Percentiles rank a stretch among this genome's conserved stretches.
Evolutionary conservation across 306 rosid genomes (phyloP).

Genomic region (Quercus berberidifolia): DNA sequence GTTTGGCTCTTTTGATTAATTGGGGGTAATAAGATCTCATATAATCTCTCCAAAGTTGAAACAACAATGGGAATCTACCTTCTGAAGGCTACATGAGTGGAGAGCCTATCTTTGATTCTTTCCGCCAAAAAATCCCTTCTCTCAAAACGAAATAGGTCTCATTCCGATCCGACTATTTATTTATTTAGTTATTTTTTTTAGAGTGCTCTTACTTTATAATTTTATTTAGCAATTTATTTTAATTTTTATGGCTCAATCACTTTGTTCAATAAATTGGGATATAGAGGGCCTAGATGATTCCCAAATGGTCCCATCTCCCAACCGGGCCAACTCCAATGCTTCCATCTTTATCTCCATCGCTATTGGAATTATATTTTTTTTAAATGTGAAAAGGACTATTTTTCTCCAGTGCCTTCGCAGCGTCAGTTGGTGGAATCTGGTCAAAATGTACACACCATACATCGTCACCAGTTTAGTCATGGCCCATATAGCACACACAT

Average conservation of each 20-base stretch:
- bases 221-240: not conserved
- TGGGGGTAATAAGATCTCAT: not conserved
- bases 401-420: slow-evolving; percentile 5
- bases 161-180: not conserved
- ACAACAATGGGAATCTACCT: slow-evolving; percentile 32
- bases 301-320: slow-evolving; percentile 24
- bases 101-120: slow-evolving; percentile 13
- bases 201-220: not conserved
- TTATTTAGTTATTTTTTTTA: not conserved
- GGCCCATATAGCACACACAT: not conserved
- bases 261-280: slow-evolving; percentile 1
- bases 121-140: slow-evolving; percentile 12
- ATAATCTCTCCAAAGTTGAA: slow-evolving; percentile 11
- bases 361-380: slow-evolving; percentile 5
- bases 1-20: not conserved
- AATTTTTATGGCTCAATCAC: not conserved
- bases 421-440: not conserved
- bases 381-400: not conserved
- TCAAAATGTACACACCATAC: not conserved
- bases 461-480: slow-evolving; percentile 4
- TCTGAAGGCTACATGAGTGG: slow-evolving; percentile 35
- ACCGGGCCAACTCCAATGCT: not conserved
- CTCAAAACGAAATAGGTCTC: not conserved
- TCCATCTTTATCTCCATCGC: not conserved
- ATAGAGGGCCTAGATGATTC: slow-evolving; percentile 5